Percentiles rank a stretch among this genome's conserved stretches.
These are phyloP conservation scores for Kwoniella pini DNA, from an alignment of 768 basidiomycete genomes.

Conservation along the genomic window DNA sequence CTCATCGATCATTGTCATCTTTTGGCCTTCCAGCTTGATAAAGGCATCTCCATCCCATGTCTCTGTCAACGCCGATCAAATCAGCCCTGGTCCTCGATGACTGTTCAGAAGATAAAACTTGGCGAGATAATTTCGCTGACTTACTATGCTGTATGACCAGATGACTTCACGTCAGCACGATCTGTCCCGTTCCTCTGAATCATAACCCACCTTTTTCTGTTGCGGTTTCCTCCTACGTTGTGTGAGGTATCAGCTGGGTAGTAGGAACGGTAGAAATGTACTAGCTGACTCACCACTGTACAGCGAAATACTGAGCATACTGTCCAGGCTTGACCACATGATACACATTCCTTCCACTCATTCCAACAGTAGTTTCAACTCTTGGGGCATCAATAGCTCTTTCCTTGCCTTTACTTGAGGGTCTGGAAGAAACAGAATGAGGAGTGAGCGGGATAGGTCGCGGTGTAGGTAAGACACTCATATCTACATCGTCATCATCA, in stretches of 20 bases:
- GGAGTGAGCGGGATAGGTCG: conserved; percentile 19
- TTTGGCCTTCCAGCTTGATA: conserved; percentile 40
- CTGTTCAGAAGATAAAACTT: not conserved
- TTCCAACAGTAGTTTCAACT: conserved; percentile 23
- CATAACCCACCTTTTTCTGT: conserved; percentile 40
- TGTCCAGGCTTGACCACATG: conserved; percentile 3
- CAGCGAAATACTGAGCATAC: conserved; percentile 28
- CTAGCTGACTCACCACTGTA: conserved; percentile 39
- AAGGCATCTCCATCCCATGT: conserved; percentile 55
- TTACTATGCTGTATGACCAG: conserved; percentile 33
- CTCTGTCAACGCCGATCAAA: conserved; percentile 28
- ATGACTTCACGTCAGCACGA: not conserved
- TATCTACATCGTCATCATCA: conserved; percentile 13
- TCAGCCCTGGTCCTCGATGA: not conserved
- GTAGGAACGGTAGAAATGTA: not conserved
- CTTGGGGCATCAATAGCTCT: conserved; percentile 9
- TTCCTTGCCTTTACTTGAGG: not conserved
- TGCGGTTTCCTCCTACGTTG: conserved; percentile 43
- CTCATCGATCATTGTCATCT: conserved; percentile 45
- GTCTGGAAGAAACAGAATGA: not conserved
- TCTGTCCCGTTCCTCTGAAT: not conserved
- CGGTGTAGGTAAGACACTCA: conserved; percentile 7
- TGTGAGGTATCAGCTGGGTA: not conserved
- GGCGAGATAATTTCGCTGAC: too few relatives aligned
- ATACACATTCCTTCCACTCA: conserved; percentile 30